Base-by-base conservation (phyloP, 306 rosid species). In the Oxytropis ochrocephala region DNA sequence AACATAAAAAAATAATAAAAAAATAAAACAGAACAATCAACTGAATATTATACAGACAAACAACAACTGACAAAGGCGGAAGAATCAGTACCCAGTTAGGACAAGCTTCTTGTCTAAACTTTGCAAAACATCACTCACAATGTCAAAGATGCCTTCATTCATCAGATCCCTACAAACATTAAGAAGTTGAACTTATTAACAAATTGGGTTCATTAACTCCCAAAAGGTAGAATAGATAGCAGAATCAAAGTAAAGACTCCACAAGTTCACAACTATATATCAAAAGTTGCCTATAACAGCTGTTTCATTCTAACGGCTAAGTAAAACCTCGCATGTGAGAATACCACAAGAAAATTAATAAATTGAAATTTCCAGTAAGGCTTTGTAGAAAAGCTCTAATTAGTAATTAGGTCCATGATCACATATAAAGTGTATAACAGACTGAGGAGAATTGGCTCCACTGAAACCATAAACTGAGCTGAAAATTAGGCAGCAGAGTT, bases 141-240 rank as follows among this genome's bases (percentile, higher is more conserved):
- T 82, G 52, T 86, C 94, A 78, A 93, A 93, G 77, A 93, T 88
- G 33, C 98, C 98, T 86, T 93, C 98, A 79, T 85, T 90, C 91
- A 82, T 85, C 57, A 93, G 89, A 84, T 93, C 97, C 91, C 98
- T 93, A 73, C 76, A 81, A 64, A 47, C 55, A 75, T 67, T 33
- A 67, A 73, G 44, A 81, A 50, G 27, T 78, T 67, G 55, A 41
- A 77, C 33, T 44, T 74, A 65, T 55, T 54, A 73, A 67, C 29
- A 24, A 82, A 58, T 44, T 21, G 65, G 41, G 67, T 32, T 63
- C 56, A 42, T 64, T 39, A 62, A 78, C 39, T 43, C 48, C 30
- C 42, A 12, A 61, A 50, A 56, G 67, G 50, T n/a, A 32, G 14
- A 30, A 47, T 54, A 44, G 24, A 32, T 17, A 38, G 14, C 35